Evolutionary conservation across 2,329 filamentous ascomycete species (phyloP).

Genomic region (Talaromyces funiculosus): DNA sequence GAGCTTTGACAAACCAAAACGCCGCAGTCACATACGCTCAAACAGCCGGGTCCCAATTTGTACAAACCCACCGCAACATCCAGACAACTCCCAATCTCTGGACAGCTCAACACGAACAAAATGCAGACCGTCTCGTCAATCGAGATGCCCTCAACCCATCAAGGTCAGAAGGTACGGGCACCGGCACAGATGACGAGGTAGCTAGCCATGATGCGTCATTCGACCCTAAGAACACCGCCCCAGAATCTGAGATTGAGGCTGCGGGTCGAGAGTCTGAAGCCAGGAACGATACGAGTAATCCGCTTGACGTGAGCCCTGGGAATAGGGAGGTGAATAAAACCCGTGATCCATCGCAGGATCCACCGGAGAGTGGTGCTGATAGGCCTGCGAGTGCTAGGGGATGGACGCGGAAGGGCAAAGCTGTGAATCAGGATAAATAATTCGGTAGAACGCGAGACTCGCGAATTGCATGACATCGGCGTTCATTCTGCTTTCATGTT

Average conservation of each 20-base stretch:
- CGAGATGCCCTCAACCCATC: conserved; percentile 60
- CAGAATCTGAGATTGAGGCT: conserved; percentile 49
- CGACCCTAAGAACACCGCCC: conserved; percentile 60
- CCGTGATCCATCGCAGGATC: conserved; percentile 41
- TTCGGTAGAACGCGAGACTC: not conserved
- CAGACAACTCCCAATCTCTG: conserved; percentile 1
- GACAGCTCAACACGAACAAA: conserved; percentile 9
- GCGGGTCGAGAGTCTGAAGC: conserved; percentile 35
- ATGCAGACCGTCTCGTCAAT: conserved; percentile 29
- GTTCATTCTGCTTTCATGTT: not conserved
- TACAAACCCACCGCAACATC: conserved; percentile 1
- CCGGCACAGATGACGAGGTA: conserved; percentile 58
- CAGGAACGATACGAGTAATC: conserved; percentile 41
- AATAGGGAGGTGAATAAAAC: conserved; percentile 54
- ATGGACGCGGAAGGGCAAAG: conserved; percentile 29
- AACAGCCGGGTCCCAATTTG: not conserved
- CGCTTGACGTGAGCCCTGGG: conserved; percentile 56
- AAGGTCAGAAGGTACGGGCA: conserved; percentile 62
- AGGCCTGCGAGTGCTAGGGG: conserved; percentile 38
- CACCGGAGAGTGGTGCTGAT: conserved; percentile 35
- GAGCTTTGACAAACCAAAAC: not conserved
- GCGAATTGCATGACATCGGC: not conserved
- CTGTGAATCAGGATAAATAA: conserved; percentile 10
- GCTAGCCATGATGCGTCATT: conserved; percentile 60
- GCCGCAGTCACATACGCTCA: not conserved